Base-by-base conservation (phyloP, 1,284 basidiomycete genomes). In the Ceratorhiza oryzae-sativae region DNA sequence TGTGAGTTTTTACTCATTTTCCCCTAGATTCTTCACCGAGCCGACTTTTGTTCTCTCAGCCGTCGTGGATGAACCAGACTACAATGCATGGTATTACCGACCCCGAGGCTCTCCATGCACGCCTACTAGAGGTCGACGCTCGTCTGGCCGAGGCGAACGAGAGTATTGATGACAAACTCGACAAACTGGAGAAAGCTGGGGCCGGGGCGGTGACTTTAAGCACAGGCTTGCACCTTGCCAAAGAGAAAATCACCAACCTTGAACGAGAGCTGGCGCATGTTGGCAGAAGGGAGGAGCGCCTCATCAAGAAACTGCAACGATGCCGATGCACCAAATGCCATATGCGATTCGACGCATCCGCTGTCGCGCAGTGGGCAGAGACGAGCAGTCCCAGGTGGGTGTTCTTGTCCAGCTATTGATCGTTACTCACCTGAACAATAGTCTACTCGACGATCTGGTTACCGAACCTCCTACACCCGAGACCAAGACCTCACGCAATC, bases 121-220 rank as follows among this genome's bases (percentile, higher is more conserved):
- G 72, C 12, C 42, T 73, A 10, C 23, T 71, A 30, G 61, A 76
- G 27, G 67, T 76, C 9, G 90, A 92, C 75, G 81, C 82, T 13
- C 88, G 93, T 75, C 86, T 95, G 20, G 88, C 90, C 73, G 82
- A 79, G 1, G 92, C 92, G 3, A 94, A 94, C 78, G 87, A 91
- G 49, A 90, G 86, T 76, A 90, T 95, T 60, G 93, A 95, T 76
- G 88, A 92, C 76, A 94, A 94, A 79, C 83, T 95, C 9, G 90
- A 92, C 78, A 88, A 89, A 72, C 87, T 95, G 4, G 90, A 92
- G 77, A 87, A 92, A 72, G 90, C 90, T 1, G 92, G 91, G 0
- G 79, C 89, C 3, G 90, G 87, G 36, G 87, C 87, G 30, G 86
- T 93, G 46, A 86, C 84, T 9, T 82, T 93, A 39, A 89, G 88